Evolutionary conservation across 1,284 basidiomycete genomes (phyloP).

Genomic region (Ceratobasidium sp.): DNA sequence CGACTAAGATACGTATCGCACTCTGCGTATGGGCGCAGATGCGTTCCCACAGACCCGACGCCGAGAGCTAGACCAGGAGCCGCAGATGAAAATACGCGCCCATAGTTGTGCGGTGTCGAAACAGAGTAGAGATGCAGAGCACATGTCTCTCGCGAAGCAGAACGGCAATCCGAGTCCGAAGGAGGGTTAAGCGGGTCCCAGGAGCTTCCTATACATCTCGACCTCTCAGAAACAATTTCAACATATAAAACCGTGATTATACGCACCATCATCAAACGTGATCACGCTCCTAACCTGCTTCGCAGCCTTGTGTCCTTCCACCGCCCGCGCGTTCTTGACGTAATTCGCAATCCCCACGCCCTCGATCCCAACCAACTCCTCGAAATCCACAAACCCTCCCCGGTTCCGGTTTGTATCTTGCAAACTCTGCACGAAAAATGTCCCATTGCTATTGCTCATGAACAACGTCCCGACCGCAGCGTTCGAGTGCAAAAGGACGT

Average conservation of each 20-base stretch:
- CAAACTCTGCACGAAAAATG: slow-evolving; percentile 92
- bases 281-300: slow-evolving; percentile 83
- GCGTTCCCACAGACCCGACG: slow-evolving; percentile 85
- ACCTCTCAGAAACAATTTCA: slow-evolving; percentile 17
- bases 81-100: slow-evolving; percentile 91
- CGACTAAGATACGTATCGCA: slow-evolving; percentile 94
- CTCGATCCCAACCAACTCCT: slow-evolving; percentile 90
- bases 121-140: slow-evolving; percentile 93
- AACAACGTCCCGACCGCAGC: slow-evolving; percentile 89
- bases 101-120: slow-evolving; percentile 90
- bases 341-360: slow-evolving; percentile 93
- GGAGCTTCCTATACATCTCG: slow-evolving; percentile 35
- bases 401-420: slow-evolving; percentile 91
- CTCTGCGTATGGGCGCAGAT: slow-evolving; percentile 81
- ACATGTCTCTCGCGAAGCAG: slow-evolving; percentile 62
- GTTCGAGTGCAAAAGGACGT: slow-evolving; percentile 83
- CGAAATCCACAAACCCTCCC: slow-evolving; percentile 92
- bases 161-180: slow-evolving; percentile 29
- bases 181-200: background rate
- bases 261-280: slow-evolving; percentile 89
- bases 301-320: slow-evolving; percentile 69
- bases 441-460: slow-evolving; percentile 94
- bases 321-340: slow-evolving; percentile 83
- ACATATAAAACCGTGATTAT: background rate
- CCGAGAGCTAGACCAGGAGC: slow-evolving; percentile 96